Percentiles rank a stretch among this genome's conserved stretches.
Conservation (phyloP, 2,329 filamentous ascomycete species). For the Ophiosphaerella korrae region DNA sequence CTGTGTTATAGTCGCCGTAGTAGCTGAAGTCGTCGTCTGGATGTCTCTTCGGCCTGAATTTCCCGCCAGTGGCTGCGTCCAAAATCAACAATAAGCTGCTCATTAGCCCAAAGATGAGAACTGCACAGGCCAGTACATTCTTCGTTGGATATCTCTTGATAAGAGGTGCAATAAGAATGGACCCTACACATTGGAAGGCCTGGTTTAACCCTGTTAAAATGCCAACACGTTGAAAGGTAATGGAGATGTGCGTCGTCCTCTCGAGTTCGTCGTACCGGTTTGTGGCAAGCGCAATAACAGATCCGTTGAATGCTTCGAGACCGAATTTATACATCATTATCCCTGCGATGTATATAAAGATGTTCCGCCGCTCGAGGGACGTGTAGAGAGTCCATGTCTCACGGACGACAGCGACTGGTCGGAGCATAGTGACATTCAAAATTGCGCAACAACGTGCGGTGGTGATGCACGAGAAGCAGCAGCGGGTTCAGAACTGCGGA, state of each 20-base stretch:
- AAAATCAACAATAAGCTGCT: constrained; percentile 56
- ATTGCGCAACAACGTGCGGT: constrained; percentile 15
- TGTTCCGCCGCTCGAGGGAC: constrained; percentile 48
- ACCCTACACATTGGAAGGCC: constrained; percentile 58
- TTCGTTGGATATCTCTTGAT: constrained; percentile 56
- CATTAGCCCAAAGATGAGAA: constrained; percentile 54
- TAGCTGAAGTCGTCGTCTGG: constrained; percentile 49
- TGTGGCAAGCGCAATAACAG: constrained; percentile 55
- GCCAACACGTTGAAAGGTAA: constrained; percentile 55
- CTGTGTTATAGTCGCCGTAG: constrained; percentile 56
- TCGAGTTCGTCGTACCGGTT: constrained; percentile 58
- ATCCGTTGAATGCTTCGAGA: constrained; percentile 58
- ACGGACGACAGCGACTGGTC: constrained; percentile 27
- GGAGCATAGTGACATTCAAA: constrained; percentile 20
- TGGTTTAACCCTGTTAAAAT: constrained; percentile 57
- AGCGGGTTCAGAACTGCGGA: constrained; percentile 23
- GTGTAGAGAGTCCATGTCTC: constrained; percentile 45
- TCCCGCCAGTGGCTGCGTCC: constrained; percentile 56
- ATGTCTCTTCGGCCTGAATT: constrained; percentile 45
- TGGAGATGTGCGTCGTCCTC: constrained; percentile 34
- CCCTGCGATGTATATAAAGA: constrained; percentile 51
- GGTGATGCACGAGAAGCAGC: constrained; percentile 20
- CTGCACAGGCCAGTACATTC: constrained; percentile 52
- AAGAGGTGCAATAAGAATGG: constrained; percentile 57
- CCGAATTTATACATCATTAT: constrained; percentile 61